phyloP scores from a whole-genome alignment of 305 asterid species.

The Solanum hybrid region DNA sequence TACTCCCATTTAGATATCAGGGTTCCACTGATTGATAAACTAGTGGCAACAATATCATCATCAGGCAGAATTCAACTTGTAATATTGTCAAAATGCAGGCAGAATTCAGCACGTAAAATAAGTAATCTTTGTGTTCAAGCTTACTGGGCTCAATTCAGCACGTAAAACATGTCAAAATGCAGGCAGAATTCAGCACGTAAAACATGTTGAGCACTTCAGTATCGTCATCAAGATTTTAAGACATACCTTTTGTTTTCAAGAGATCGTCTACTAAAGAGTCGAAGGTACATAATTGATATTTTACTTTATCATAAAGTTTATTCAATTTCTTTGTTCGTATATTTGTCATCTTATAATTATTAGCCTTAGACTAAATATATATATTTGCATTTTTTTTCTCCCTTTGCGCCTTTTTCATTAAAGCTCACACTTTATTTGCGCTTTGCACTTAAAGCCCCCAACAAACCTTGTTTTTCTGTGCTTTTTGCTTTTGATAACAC shows the following conservation, averaged over 20 bases:
- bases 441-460: background rate
- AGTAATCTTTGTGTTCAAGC: background rate
- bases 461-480: background rate
- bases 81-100: background rate
- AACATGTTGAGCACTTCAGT: background rate
- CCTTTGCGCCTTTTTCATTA: background rate
- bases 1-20: background rate
- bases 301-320: background rate
- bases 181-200: too few species aligned
- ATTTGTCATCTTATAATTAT: background rate
- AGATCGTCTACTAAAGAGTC: background rate
- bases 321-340: background rate
- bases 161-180: too few species aligned
- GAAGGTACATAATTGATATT: background rate
- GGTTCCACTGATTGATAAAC: background rate
- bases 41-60: background rate
- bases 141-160: background rate
- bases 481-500: background rate
- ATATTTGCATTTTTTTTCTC: background rate
- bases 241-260: background rate
- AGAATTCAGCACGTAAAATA: background rate
- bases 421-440: background rate
- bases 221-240: background rate
- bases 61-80: background rate
- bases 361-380: background rate